Percentiles rank a stretch among this genome's conserved stretches.
Evolutionary conservation across 192 early-diverging fungal genomes (phyloP).

Genomic region (Dispira parvispora): DNA sequence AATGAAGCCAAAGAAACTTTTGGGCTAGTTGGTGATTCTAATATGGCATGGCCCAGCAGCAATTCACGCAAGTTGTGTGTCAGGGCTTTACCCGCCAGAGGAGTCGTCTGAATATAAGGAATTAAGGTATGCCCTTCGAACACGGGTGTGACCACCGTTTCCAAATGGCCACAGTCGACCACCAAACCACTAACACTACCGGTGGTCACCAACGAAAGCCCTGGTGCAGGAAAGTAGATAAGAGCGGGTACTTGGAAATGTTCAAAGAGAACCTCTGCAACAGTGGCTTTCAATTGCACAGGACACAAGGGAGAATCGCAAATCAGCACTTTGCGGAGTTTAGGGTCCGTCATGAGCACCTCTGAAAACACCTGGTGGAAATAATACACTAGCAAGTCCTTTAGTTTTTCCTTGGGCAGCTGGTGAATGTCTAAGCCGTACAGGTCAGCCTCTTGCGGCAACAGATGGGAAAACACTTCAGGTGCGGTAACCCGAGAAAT

Average conservation of each 20-base stretch:
- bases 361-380: slow-evolving; percentile 20
- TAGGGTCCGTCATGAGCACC: slow-evolving; percentile 62
- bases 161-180: slow-evolving; percentile 68
- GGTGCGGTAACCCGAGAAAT: not conserved
- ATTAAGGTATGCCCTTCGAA: slow-evolving; percentile 48
- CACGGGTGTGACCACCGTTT: slow-evolving; percentile 65
- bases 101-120: slow-evolving; percentile 41
- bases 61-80: slow-evolving; percentile 39
- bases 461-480: slow-evolving; percentile 3
- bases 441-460: slow-evolving; percentile 12
- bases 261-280: slow-evolving; percentile 56
- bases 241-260: slow-evolving; percentile 66
- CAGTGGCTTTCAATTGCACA: slow-evolving; percentile 38
- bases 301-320: slow-evolving; percentile 62
- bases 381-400: slow-evolving; percentile 37
- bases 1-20: slow-evolving; percentile 15
- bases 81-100: slow-evolving; percentile 44
- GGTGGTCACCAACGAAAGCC: slow-evolving; percentile 56
- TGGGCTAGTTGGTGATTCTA: slow-evolving; percentile 14
- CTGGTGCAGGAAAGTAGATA: slow-evolving; percentile 50
- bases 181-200: slow-evolving; percentile 68
- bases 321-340: slow-evolving; percentile 65
- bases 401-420: slow-evolving; percentile 16
- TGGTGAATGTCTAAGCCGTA: slow-evolving; percentile 16
- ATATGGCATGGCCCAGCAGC: slow-evolving; percentile 32